A percentile compares a stretch with the other conserved stretches of the same genome.
phyloP scores from a whole-genome alignment of 192 early-diverging fungal genomes.

The Coemansia javaensis region DNA sequence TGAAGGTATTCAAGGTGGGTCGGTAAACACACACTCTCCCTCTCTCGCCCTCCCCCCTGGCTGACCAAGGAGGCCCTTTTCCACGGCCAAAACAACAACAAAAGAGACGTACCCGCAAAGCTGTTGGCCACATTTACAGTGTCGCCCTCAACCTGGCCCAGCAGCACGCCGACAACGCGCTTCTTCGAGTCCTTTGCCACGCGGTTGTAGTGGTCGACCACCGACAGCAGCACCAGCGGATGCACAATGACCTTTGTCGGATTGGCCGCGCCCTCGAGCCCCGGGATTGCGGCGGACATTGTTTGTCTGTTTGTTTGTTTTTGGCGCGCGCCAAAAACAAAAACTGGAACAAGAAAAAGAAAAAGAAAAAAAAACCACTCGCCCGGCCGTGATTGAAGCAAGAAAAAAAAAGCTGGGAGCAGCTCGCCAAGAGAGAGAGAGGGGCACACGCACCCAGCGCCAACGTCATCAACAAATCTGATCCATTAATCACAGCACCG shows the following conservation, averaged over 20 bases:
- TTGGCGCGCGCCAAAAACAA: too few relatives aligned
- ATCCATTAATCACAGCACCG: slow-evolving; percentile 7
- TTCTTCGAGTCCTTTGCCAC: slow-evolving; percentile 92
- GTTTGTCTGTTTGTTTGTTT: too few relatives aligned
- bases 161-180: slow-evolving; percentile 92
- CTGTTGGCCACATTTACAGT: slow-evolving; percentile 94
- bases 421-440: too few relatives aligned
- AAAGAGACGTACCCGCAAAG: slow-evolving; percentile 88
- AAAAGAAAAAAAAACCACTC: slow-evolving; percentile 1
- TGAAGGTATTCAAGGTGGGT: too few relatives aligned
- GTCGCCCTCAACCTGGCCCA: slow-evolving; percentile 84
- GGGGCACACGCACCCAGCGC: too few relatives aligned
- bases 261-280: slow-evolving; percentile 42
- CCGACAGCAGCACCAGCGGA: slow-evolving; percentile 97
- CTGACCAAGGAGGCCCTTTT: neutral
- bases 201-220: slow-evolving; percentile 97
- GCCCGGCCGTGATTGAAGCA: too few relatives aligned
- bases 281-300: slow-evolving; percentile 28
- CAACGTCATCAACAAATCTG: slow-evolving; percentile 4
- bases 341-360: neutral
- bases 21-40: too few relatives aligned
- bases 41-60: neutral
- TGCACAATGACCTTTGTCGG: slow-evolving; percentile 77
- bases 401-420: too few relatives aligned
- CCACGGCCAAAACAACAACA: too few relatives aligned